Evolutionary conservation across 208 protist species (phyloP).

Genomic region (Tritrichomonas foetus): DNA sequence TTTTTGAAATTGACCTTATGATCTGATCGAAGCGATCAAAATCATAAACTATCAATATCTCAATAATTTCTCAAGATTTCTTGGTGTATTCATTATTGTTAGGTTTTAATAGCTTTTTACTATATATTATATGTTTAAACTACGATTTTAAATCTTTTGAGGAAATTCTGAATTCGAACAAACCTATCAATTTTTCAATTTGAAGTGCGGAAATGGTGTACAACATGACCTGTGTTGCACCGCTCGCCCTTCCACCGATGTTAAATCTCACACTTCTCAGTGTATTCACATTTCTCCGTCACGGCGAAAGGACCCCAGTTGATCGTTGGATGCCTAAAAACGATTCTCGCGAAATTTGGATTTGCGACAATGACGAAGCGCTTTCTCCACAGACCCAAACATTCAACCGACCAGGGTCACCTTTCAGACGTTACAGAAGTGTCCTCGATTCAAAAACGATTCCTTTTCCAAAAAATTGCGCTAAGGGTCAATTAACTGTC

Average conservation of each 20-base stretch:
- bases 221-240: background rate
- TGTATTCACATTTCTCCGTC: background rate
- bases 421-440: background rate
- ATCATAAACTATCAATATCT: too few species aligned
- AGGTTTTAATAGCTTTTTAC: too few species aligned
- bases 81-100: too few species aligned
- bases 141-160: too few species aligned
- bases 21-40: too few species aligned
- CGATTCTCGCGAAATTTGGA: background rate
- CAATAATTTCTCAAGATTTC: too few species aligned
- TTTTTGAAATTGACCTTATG: too few species aligned
- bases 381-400: background rate
- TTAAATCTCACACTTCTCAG: background rate
- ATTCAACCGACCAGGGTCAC: too few species aligned
- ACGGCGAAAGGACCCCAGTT: background rate
- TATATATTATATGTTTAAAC: too few species aligned
- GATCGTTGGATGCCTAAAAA: background rate
- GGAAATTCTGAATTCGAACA: too few species aligned
- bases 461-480: background rate
- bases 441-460: background rate
- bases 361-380: background rate
- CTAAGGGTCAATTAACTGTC: background rate
- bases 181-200: too few species aligned
- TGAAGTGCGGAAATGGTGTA: too few species aligned
- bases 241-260: background rate